Conservation (phyloP, 805 yeast genomes). For the Kodamaea kakaduensis region DNA sequence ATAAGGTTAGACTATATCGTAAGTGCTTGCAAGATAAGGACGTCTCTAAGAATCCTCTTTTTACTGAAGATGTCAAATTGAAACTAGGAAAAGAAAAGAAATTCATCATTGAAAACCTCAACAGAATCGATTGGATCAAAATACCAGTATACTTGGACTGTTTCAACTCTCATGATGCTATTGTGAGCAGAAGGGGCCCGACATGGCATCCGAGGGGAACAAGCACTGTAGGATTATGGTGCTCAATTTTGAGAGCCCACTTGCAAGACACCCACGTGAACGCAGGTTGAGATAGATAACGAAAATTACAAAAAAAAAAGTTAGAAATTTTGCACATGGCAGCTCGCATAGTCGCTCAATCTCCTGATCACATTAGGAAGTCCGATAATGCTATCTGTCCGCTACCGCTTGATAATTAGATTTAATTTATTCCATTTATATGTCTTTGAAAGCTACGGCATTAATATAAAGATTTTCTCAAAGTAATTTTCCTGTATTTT, state of each 20-base stretch:
- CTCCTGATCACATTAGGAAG: too few species aligned
- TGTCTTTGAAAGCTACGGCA: too few species aligned
- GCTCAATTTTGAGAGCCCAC: slow-evolving; percentile 33
- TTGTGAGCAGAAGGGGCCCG: slow-evolving; percentile 72
- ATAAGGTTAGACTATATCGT: slow-evolving; percentile 15
- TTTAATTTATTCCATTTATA: background rate
- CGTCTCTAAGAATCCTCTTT: slow-evolving; percentile 25
- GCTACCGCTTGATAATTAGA: too few species aligned
- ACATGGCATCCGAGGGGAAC: slow-evolving; percentile 48
- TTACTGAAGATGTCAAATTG: slow-evolving; percentile 21
- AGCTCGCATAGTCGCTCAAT: too few species aligned
- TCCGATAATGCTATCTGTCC: too few species aligned
- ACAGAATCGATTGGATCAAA: slow-evolving; percentile 69
- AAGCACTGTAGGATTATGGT: slow-evolving; percentile 51
- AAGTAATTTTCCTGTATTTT: too few species aligned
- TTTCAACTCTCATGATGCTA: slow-evolving; percentile 81
- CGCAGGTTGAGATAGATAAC: too few species aligned
- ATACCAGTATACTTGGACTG: slow-evolving; percentile 68
- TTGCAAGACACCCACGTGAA: slow-evolving; percentile 12
- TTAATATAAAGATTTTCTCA: too few species aligned
- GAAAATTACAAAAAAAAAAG: too few species aligned
- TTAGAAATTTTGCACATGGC: too few species aligned
- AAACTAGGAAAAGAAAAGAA: slow-evolving; percentile 36
- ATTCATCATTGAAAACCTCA: slow-evolving; percentile 50
- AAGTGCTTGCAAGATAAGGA: slow-evolving; percentile 16